Conservation (phyloP, 176 grass and related monocot genomes). For the Carex scoparia region DNA sequence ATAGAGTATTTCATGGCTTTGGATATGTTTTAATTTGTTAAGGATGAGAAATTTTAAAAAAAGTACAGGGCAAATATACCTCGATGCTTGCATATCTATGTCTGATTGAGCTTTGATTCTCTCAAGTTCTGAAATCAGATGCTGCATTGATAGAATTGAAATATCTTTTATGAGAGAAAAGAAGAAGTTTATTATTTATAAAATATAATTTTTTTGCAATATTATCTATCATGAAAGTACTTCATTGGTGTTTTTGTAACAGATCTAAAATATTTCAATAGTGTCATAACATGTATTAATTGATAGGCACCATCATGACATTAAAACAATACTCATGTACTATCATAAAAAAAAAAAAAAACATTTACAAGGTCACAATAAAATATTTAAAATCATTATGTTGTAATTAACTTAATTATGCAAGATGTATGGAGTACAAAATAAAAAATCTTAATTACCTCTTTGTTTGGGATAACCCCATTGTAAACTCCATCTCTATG, state of each 20-base stretch:
- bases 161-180: not conserved
- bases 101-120: not conserved
- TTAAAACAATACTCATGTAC: not conserved
- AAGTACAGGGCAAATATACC: not conserved
- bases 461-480: not conserved
- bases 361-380: not conserved
- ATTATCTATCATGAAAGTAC: not conserved
- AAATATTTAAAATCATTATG: not conserved
- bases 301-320: not conserved
- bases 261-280: not conserved
- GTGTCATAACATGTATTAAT: not conserved
- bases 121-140: not conserved
- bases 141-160: not conserved
- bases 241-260: not conserved
- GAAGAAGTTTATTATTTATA: too few species aligned
- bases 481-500: not conserved
- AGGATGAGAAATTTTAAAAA: not conserved
- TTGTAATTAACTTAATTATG: not conserved
- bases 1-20: not conserved
- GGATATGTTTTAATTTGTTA: not conserved
- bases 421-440: not conserved
- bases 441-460: not conserved
- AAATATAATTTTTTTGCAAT: not conserved
- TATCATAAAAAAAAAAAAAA: not conserved
- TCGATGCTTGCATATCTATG: not conserved